phyloP scores from a whole-genome alignment of 2,329 filamentous ascomycete genomes.

The Akanthomyces uredinophilus region DNA sequence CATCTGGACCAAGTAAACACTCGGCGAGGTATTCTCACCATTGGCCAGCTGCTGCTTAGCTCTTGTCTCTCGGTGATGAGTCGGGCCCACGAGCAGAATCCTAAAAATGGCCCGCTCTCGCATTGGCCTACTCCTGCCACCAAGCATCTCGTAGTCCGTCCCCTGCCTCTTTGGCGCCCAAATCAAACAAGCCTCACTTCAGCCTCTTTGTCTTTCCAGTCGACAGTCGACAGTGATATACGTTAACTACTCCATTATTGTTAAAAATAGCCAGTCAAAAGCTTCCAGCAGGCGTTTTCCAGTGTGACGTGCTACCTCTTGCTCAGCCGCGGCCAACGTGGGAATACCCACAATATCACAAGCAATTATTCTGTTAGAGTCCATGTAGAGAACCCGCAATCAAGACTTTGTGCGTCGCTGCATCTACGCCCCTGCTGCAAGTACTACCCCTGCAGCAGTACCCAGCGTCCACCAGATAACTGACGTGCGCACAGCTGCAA shows the following conservation, averaged over 20 bases:
- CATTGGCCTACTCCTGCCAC: neutral
- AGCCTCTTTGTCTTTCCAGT: neutral
- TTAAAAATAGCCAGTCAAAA: neutral
- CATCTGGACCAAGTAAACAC: constrained; percentile 8
- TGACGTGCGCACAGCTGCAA: constrained; percentile 2
- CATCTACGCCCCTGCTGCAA: neutral
- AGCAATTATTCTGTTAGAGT: constrained; percentile 5
- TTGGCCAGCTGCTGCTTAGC: neutral
- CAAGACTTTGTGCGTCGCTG: neutral
- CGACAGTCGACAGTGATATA: too few species aligned
- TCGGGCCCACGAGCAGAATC: too few species aligned
- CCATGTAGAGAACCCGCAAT: neutral
- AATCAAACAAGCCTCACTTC: neutral
- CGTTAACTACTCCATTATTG: too few species aligned
- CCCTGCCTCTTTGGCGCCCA: neutral
- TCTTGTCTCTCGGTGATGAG: neutral
- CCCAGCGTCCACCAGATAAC: neutral
- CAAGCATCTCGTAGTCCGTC: neutral
- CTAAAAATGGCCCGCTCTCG: neutral
- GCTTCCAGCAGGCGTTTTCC: neutral
- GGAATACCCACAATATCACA: constrained; percentile 13
- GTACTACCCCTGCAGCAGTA: constrained; percentile 11
- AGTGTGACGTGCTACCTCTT: neutral
- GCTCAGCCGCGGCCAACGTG: constrained; percentile 3
- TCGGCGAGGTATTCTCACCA: constrained; percentile 3